Conservation (phyloP, 805 yeast genomes). For the Yamadazyma insecticola region DNA sequence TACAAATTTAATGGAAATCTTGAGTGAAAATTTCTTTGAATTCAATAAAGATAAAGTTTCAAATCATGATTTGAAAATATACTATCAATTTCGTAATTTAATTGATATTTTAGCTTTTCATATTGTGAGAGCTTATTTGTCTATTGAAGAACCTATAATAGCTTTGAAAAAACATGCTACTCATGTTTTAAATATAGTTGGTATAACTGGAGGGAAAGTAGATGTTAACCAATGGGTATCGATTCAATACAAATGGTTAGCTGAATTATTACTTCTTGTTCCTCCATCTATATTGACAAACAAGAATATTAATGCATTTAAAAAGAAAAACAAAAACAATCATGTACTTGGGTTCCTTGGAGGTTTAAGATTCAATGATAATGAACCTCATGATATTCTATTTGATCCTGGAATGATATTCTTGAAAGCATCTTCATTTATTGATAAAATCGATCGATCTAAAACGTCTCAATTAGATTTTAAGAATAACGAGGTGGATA, state of each 20-base stretch:
- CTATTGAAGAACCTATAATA: conserved; percentile 50
- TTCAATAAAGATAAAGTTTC: conserved; percentile 12
- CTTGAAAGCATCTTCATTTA: conserved; percentile 8
- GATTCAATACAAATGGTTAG: conserved; percentile 62
- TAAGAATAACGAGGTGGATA: not conserved
- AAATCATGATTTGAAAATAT: conserved; percentile 25
- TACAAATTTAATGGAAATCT: conserved; percentile 22
- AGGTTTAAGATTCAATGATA: conserved; percentile 27
- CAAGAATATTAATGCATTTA: conserved; percentile 10
- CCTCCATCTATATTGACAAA: conserved; percentile 36
- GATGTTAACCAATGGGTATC: conserved; percentile 47
- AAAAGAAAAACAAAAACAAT: conserved; percentile 11
- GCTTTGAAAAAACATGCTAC: conserved; percentile 62
- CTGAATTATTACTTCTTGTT: conserved; percentile 47
- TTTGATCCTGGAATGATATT: conserved; percentile 27
- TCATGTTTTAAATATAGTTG: conserved; percentile 51
- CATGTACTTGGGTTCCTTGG: conserved; percentile 22
- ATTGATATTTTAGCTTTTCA: conserved; percentile 62
- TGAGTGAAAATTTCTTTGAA: conserved; percentile 11
- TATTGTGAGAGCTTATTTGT: conserved; percentile 56
- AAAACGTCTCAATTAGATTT: conserved; percentile 6
- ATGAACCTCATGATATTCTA: conserved; percentile 18
- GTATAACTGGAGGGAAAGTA: conserved; percentile 4
- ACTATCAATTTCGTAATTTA: conserved; percentile 37
- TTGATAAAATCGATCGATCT: not conserved